Evolutionary conservation across 371 early-diverging fungal genomes (phyloP), one percentile per base, ranked within the genome.

Genomic region (Mortierella sp.): DNA sequence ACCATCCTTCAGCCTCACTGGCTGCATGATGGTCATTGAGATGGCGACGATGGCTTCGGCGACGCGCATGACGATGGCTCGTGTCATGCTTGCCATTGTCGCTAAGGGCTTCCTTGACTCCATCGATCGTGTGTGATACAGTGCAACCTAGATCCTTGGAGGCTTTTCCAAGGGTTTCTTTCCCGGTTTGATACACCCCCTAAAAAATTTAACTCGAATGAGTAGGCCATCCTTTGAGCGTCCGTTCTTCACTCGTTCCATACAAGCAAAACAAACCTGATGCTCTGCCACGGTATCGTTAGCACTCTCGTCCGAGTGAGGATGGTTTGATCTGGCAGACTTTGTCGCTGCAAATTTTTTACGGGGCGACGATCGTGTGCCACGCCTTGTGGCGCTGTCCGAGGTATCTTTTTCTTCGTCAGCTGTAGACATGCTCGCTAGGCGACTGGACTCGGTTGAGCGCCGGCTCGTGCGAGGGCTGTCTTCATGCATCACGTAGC

Each of bases 271-370:
- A 43, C 62, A 53, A 10, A 67, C 72, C 14, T 59, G 58, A 16
- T 62, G 55, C 51, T 67, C 72, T 3, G 74, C 56, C 18, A 73
- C 13, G 14, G 64, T 64, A 31, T 68, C 68, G 9, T 73, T 63
- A 13, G 60, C 56, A 24, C 67, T 67, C 34, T 34, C 34, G 2
- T 67, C 68, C 16, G 74, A 73, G 46, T 73, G 64, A 1, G 64
- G 61, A 10, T 31, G 48, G 16, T 24, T 12, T 61, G 54, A 30
- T 50, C 0, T 8, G 24, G 24, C 12, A 4, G 49, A 23, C 12
- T 6, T 19, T 2, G 23, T 24, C 10, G 6, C 14, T 3, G 49
- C 28, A 24, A 53, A 31, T 26, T 31, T 48, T 42, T 51, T 59
- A 26, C 45, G 59, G 50, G 57, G 57, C 3, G 64, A 70, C 6